These are phyloP conservation scores for Lophiotrema nucula DNA, from an alignment of 495 filamentous ascomycete genomes.

Conservation along the genomic window DNA sequence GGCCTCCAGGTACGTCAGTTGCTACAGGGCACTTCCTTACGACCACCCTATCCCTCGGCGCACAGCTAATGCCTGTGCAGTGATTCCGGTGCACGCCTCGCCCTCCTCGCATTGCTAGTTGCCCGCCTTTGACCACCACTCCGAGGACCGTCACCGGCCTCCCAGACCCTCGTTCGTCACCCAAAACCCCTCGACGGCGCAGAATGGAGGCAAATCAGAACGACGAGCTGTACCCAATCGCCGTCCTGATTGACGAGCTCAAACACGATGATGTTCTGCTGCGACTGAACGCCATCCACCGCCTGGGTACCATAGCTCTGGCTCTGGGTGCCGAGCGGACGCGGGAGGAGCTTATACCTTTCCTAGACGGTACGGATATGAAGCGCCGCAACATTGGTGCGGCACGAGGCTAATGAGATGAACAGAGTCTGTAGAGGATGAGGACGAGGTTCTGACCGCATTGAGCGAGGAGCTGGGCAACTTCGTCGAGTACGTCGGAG, in stretches of 20 bases:
- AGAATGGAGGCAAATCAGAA: slow-evolving; percentile 72
- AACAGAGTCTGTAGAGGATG: slow-evolving; percentile 94
- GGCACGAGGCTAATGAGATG: slow-evolving; percentile 4
- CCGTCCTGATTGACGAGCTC: slow-evolving; percentile 97
- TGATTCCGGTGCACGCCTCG: not conserved
- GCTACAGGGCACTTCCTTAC: slow-evolving; percentile 6
- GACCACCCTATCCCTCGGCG: not conserved
- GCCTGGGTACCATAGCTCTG: slow-evolving; percentile 94
- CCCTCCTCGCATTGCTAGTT: slow-evolving; percentile 18
- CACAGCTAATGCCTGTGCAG: slow-evolving; percentile 8
- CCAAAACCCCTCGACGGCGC: not conserved
- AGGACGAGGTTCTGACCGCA: slow-evolving; percentile 96
- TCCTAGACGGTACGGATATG: slow-evolving; percentile 78
- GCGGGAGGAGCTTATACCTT: slow-evolving; percentile 95
- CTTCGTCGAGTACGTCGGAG: slow-evolving; percentile 97
- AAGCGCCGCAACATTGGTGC: slow-evolving; percentile 5
- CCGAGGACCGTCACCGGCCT: slow-evolving; percentile 17
- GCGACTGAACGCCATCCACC: slow-evolving; percentile 96
- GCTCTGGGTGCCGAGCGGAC: slow-evolving; percentile 93
- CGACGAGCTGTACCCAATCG: slow-evolving; percentile 98
- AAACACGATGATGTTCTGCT: slow-evolving; percentile 99
- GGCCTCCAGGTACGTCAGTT: slow-evolving; percentile 25
- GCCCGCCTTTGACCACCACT: not conserved
- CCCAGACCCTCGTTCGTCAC: slow-evolving; percentile 13
- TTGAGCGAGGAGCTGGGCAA: slow-evolving; percentile 92